Conservation (phyloP, 192 early-diverging fungal genomes). For the Glomus cerebriforme region DNA sequence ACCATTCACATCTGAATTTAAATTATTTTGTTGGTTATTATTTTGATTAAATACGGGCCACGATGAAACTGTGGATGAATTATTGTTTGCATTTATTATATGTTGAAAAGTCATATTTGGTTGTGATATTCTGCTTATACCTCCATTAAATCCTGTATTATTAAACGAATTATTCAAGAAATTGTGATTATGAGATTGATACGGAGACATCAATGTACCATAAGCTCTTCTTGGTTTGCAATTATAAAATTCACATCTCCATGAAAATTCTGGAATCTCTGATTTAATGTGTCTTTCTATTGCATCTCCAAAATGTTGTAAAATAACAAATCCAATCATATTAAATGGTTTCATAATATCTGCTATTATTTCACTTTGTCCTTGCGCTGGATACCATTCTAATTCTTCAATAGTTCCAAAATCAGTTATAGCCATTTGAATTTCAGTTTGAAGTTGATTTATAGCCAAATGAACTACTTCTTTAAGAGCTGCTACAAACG, state of each 20-base stretch:
- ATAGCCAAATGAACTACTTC: background rate
- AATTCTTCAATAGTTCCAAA: background rate
- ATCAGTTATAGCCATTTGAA: background rate
- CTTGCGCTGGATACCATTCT: background rate
- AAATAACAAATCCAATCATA: constrained; percentile 12
- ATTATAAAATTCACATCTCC: background rate
- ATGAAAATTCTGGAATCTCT: constrained; percentile 7
- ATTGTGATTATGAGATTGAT: background rate
- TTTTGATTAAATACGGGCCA: background rate
- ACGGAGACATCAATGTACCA: background rate
- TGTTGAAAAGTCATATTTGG: background rate
- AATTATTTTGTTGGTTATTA: background rate
- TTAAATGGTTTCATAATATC: constrained; percentile 13
- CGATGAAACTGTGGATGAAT: background rate
- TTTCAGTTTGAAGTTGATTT: background rate
- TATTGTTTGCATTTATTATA: background rate
- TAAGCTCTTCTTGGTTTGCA: background rate
- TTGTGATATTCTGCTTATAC: background rate
- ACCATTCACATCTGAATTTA: background rate
- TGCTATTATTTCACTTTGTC: background rate
- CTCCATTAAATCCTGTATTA: background rate
- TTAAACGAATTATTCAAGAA: background rate
- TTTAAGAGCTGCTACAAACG: constrained; percentile 15
- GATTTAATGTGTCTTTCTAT: constrained; percentile 17
- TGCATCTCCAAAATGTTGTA: constrained; percentile 5